Evolutionary conservation across 2,329 filamentous ascomycete species (phyloP).

Genomic region (Monilinia fructigena): DNA sequence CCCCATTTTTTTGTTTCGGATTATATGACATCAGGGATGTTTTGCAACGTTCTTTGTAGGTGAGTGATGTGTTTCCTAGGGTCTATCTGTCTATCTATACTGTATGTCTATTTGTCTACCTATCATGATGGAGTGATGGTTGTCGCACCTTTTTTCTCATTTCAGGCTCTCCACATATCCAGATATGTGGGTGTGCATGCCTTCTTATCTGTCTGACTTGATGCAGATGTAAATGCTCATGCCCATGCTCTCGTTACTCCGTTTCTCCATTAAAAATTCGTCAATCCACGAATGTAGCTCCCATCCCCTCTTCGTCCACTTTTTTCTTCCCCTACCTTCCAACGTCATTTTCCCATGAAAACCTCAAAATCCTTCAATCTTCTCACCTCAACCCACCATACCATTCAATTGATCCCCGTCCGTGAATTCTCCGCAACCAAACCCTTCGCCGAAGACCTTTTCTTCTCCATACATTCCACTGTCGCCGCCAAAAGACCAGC

Average conservation of each 20-base stretch:
- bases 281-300: not conserved
- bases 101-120: not conserved
- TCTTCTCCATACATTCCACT: constrained; percentile 21
- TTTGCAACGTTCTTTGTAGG: not conserved
- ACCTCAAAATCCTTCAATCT: no score
- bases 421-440: not conserved
- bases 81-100: not conserved
- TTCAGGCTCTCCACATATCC: not conserved
- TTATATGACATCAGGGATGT: not conserved
- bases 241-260: not conserved
- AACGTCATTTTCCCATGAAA: not conserved
- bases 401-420: not conserved
- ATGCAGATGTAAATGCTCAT: not conserved
- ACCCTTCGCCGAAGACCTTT: not conserved
- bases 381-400: not conserved
- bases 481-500: constrained; percentile 57
- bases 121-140: not conserved
- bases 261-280: not conserved
- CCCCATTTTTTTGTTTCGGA: not conserved
- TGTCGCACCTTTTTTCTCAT: not conserved
- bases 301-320: not conserved
- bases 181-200: not conserved
- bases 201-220: not conserved
- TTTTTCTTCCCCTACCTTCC: no score
- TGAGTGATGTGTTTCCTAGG: not conserved